Evolutionary conservation across 495 filamentous ascomycete species (phyloP).

Genomic region (Daldinia bambusicola): DNA sequence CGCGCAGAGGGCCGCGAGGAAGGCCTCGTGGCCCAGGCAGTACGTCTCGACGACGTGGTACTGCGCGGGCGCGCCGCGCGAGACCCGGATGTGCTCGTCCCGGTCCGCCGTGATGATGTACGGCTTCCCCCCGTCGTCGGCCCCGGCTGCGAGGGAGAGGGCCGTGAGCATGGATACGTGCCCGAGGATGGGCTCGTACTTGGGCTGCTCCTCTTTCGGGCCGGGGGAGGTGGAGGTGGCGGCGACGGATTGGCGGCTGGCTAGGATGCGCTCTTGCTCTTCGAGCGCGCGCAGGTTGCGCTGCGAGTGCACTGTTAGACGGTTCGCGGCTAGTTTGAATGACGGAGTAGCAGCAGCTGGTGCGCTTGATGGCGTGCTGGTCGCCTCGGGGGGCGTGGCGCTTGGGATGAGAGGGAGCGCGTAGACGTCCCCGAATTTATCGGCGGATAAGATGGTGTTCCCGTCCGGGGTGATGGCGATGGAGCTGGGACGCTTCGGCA

Average conservation of each 20-base stretch:
- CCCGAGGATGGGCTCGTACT: slow-evolving; percentile 80
- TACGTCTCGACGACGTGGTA: slow-evolving; percentile 87
- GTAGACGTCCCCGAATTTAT: slow-evolving; percentile 98
- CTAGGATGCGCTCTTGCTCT: slow-evolving; percentile 69
- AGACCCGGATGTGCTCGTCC: slow-evolving; percentile 96
- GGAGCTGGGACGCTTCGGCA: slow-evolving; percentile 89
- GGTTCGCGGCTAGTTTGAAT: slow-evolving; percentile 67
- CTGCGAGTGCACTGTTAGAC: slow-evolving; percentile 83
- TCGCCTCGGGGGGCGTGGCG: slow-evolving; percentile 18
- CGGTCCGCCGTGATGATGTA: slow-evolving; percentile 92
- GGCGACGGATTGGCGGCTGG: slow-evolving; percentile 51
- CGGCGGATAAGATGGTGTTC: slow-evolving; percentile 77
- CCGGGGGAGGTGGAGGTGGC: slow-evolving; percentile 29
- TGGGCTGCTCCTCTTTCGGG: slow-evolving; percentile 65
- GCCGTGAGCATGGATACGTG: slow-evolving; percentile 95
- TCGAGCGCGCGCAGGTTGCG: slow-evolving; percentile 79
- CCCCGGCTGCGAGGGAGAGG: slow-evolving; percentile 61
- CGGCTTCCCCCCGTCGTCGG: slow-evolving; percentile 49
- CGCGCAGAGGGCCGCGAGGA: slow-evolving; percentile 79
- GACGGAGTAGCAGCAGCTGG: not conserved
- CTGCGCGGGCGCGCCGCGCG: slow-evolving; percentile 78
- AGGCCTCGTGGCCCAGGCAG: slow-evolving; percentile 86
- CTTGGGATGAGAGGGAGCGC: slow-evolving; percentile 77
- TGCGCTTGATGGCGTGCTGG: slow-evolving; percentile 19
- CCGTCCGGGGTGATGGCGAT: slow-evolving; percentile 74